Evolutionary conservation across 179 eudicot species (phyloP).

Genomic region (Nepenthes alata): DNA sequence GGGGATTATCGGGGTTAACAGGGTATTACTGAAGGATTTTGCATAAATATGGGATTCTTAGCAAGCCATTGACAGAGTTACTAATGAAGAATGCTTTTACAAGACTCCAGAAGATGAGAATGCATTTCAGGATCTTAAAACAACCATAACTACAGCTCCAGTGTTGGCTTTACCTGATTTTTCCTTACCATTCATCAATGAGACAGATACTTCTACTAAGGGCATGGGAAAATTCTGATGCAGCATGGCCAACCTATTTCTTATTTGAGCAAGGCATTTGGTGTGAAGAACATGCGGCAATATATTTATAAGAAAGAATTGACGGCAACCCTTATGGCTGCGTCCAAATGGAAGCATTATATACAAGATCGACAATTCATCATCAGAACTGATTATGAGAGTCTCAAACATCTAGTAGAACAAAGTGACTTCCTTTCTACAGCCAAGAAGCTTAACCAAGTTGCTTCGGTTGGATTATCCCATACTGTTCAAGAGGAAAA

Average conservation of each 20-base stretch:
- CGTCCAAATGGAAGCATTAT: not conserved
- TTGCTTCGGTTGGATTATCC: not conserved
- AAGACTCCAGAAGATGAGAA: not conserved
- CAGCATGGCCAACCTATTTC: not conserved
- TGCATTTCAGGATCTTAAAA: not conserved
- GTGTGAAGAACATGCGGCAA: not conserved
- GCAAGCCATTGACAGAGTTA: not conserved
- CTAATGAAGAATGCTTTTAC: not conserved
- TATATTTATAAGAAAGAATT: not conserved
- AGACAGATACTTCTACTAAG: not conserved
- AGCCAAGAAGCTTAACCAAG: not conserved
- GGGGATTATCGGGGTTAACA: not conserved
- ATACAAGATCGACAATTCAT: not conserved
- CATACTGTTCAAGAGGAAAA: not conserved
- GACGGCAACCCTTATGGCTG: not conserved
- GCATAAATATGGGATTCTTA: not conserved
- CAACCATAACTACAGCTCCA: not conserved
- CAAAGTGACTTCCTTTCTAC: not conserved
- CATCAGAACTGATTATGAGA: not conserved
- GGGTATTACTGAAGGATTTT: not conserved
- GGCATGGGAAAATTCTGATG: not conserved
- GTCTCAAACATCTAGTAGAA: not conserved
- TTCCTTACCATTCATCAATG: not conserved
- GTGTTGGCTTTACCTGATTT: not conserved
- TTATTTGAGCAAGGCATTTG: not conserved